Evolutionary conservation across 306 rosid species (phyloP), one percentile per base, ranked within the genome.

Genomic region (Cucumis hystrix): DNA sequence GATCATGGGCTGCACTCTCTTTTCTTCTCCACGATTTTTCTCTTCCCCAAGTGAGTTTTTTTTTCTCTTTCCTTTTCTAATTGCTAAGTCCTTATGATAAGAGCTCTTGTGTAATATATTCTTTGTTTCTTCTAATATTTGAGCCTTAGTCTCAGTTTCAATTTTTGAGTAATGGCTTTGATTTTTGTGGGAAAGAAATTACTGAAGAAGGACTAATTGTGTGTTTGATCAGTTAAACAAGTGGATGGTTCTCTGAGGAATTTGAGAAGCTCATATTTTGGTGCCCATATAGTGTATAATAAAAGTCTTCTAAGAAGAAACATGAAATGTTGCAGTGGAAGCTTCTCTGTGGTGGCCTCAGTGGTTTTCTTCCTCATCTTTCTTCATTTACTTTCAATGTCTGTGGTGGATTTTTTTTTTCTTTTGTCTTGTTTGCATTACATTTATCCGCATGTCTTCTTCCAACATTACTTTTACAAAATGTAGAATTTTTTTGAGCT

Each of bases 1-100:
- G 74, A 83, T 78, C 83, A 92, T 92, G 97, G 95, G 89, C 14
- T 83, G 86, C 85, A 51, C 91, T 86, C 85, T 89, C 84, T 76
- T 92, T 84, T 82, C 89, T 62, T 76, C 83, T 75, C 86, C 88
- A 80, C 77, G 64, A 37, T 76, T 84, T 86, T 82, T 88, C 79
- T 83, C 89, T 75, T 83, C 68, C 23, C 93, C 68, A 55, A 87
- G 97, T 95, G 87, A 79, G 90, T 60, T 80, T 25, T 0, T 4
- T 28, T 28, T 28, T 28, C n/a, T n/a, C n/a, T 28, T 28, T 28
- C 2, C 2, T 3, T 3, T 28, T 28, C 30, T 33, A 54, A 10
- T 55, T 80, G 62, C 65, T 13, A 10, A 12, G 10, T 13, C 3
- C 74, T 40, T 40, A 7, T 40, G 73, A 16, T 45, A 5, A 47